Percentiles rank a stretch among this genome's conserved stretches.
Evolutionary conservation across 495 filamentous ascomycete genomes (phyloP).

Genomic region (Aspergillus leporis): DNA sequence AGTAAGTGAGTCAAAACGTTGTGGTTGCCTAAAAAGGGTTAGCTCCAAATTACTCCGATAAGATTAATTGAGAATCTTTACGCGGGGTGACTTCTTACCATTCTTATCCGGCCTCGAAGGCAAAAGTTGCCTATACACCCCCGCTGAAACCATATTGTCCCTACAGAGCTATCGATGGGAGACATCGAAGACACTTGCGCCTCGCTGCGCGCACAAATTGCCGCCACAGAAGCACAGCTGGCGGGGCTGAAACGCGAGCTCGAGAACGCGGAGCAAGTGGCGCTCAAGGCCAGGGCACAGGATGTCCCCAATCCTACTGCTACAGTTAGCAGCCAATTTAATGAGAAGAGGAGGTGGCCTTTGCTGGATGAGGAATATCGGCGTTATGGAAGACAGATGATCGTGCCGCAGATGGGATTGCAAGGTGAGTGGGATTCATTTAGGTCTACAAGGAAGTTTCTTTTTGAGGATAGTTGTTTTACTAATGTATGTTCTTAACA

Average conservation of each 20-base stretch:
- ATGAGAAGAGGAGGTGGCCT: conserved; percentile 53
- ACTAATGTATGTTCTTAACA: conserved; percentile 6
- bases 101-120: not conserved
- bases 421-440: conserved; percentile 52
- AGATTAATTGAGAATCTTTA: not conserved
- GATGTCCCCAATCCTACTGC: not conserved
- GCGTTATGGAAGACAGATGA: conserved; percentile 91
- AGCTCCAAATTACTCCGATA: not conserved
- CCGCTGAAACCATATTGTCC: not conserved
- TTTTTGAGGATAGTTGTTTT: not conserved
- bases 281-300: conserved; percentile 18
- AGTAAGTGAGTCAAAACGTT: not conserved
- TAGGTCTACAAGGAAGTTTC: no score
- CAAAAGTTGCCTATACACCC: not conserved
- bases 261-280: conserved; percentile 32
- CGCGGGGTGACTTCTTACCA: not conserved
- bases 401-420: conserved; percentile 81
- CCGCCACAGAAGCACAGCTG: conserved; percentile 39
- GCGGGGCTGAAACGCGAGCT: conserved; percentile 40
- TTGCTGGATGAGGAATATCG: conserved; percentile 68
- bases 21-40: not conserved
- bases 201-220: conserved; percentile 42
- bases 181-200: conserved; percentile 36
- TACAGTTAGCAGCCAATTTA: not conserved
- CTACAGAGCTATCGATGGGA: conserved; percentile 7